Base-by-base conservation (phyloP, 1,284 basidiomycete genomes). In the Omphalotus olearius region DNA sequence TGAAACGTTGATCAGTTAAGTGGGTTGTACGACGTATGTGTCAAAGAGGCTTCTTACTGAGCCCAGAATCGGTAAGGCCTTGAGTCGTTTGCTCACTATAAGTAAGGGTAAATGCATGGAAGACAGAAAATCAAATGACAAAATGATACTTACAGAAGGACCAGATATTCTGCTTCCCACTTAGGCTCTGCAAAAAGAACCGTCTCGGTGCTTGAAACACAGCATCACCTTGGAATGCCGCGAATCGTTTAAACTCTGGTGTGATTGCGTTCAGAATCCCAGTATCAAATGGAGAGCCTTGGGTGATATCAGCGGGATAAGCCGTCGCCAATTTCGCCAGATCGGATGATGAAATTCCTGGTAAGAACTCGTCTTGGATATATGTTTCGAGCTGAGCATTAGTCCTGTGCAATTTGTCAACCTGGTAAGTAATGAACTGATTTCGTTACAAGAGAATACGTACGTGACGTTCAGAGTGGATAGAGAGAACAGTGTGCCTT, bases 181-280 rank as follows among this genome's bases (percentile, higher is more conserved):
- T 65, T 1, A 63, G 64, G 26, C 68, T 61, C 38, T 76, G 58
- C 13, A 82, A 57, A 56, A 83, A 70, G 63, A 76, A 75, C 14
- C 78, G 64, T n/a, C 80, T 67, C 2, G 78, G 75, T 0, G 69
- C 78, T 50, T 82, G 78, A 65, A 84, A 82, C 0, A 75, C 66
- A 0, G 68, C 61, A 54, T 83, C 82, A 0, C 79, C 81, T 39
- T 68, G 67, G 53, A 83, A 61, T 0, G 79, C 68, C 6, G 80
- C 72, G 1, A 82, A 57, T 18, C 80, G 67, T 62, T 83, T 81
- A 65, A 67, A 82, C 54, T 82, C 69, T 0, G 75, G 74, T 0
- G 75, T 71, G 7, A 81, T 52, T 0, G 66, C 69, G 52, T 80
- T 76, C 4, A 69, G 40, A 28, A 64, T 53, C 0, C 76, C 70